Evolutionary conservation across 2,329 filamentous ascomycete genomes (phyloP).

Genomic region (Calonectria pauciramosa): DNA sequence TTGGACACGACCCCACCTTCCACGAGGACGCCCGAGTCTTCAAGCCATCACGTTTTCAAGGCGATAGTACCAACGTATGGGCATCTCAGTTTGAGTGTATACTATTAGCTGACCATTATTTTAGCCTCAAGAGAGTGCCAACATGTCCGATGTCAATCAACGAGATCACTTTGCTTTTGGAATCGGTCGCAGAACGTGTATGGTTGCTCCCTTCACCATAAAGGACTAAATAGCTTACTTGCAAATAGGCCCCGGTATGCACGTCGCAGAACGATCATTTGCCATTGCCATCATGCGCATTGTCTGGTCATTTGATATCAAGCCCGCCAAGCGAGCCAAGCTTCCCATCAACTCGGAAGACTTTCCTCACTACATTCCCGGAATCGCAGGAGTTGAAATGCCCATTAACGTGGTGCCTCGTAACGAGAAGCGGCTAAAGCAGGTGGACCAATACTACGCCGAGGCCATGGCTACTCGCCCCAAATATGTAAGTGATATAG

Average conservation of each 20-base stretch:
- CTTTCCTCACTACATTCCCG: neutral
- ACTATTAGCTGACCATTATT: neutral
- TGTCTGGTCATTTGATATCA: neutral
- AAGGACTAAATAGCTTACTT: neutral
- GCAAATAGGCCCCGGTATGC: neutral
- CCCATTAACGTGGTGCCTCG: neutral
- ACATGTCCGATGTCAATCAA: neutral
- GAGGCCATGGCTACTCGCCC: neutral
- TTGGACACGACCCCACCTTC: neutral
- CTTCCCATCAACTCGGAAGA: neutral
- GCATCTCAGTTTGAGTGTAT: no score
- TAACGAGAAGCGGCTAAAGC: neutral
- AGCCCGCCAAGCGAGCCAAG: neutral
- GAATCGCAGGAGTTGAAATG: neutral
- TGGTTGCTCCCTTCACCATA: neutral
- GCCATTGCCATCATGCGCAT: neutral
- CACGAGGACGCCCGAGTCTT: neutral
- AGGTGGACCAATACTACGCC: neutral
- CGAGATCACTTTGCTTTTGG: neutral
- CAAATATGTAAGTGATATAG: neutral
- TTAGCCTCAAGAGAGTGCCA: neutral
- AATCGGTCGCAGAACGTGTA: neutral
- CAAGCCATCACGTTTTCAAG: neutral
- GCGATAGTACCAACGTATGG: neutral
- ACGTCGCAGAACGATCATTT: neutral